Conservation (phyloP, 441 rosid genomes). For the Pelargonium australe region DNA sequence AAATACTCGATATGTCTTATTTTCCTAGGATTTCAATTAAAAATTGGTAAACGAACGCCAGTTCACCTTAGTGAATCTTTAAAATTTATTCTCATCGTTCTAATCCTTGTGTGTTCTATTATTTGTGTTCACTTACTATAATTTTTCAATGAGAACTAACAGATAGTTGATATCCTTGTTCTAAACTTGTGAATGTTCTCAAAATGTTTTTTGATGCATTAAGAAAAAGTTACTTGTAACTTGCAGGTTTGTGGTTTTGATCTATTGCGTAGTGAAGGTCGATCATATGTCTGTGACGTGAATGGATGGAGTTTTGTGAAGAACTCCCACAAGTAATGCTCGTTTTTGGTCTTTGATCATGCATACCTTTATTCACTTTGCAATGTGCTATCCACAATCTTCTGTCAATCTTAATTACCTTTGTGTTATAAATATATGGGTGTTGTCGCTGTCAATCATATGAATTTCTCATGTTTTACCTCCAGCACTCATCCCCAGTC, state of each 20-base stretch:
- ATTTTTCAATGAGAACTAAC: neutral
- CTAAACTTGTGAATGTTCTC: slow-evolving; percentile 4
- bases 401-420: neutral
- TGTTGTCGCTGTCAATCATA: neutral
- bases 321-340: slow-evolving; percentile 89
- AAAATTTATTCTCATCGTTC: neutral
- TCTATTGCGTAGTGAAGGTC: slow-evolving; percentile 92
- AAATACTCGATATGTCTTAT: too few relatives aligned
- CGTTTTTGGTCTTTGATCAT: neutral
- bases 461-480: slow-evolving; percentile 2
- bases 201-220: neutral
- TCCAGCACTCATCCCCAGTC: neutral
- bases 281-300: slow-evolving; percentile 98
- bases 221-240: slow-evolving; percentile 5
- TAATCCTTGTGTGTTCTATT: neutral
- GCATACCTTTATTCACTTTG: slow-evolving; percentile 1
- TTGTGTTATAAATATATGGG: neutral
- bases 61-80: neutral
- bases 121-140: neutral
- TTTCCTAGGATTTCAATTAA: too few relatives aligned
- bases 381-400: neutral
- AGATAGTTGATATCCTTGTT: neutral
- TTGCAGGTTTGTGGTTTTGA: slow-evolving; percentile 99
- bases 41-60: too few relatives aligned
- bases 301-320: slow-evolving; percentile 99